Evolutionary conservation across 768 basidiomycete species (phyloP).

Genomic region (Suillus subluteus): DNA sequence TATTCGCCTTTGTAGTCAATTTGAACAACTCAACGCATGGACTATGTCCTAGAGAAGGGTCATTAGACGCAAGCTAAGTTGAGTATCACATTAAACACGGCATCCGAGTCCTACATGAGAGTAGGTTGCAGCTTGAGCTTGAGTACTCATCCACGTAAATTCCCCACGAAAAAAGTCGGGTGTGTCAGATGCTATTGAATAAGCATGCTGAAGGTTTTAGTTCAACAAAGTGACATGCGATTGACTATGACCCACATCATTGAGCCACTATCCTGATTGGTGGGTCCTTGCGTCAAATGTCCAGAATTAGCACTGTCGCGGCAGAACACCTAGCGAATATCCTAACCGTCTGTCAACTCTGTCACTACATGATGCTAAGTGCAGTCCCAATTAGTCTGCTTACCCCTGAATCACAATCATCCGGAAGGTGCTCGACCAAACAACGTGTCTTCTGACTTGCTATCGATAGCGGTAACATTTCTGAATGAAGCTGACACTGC

Average conservation of each 20-base stretch:
- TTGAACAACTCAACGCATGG: background rate
- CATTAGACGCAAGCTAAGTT: background rate
- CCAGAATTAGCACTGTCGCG: background rate
- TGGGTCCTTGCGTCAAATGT: background rate
- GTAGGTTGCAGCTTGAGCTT: too few relatives aligned
- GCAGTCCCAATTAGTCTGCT: background rate
- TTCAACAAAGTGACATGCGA: slow-evolving; percentile 1
- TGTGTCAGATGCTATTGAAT: slow-evolving; percentile 1
- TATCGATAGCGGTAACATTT: background rate
- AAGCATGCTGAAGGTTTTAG: background rate
- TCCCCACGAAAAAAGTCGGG: background rate
- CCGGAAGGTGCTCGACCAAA: background rate
- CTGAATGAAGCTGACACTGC: background rate
- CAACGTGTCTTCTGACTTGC: background rate
- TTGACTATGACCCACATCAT: background rate
- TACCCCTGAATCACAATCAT: slow-evolving; percentile 3
- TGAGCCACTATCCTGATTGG: background rate
- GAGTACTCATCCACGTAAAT: background rate
- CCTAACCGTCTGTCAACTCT: background rate
- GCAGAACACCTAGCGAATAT: background rate
- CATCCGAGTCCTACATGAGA: background rate
- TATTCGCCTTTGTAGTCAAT: slow-evolving; percentile 12
- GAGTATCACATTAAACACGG: background rate
- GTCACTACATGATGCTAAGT: background rate
- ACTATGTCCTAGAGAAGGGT: background rate